phyloP scores from a whole-genome alignment of 331 rosid species.

The Quercus lobata region DNA sequence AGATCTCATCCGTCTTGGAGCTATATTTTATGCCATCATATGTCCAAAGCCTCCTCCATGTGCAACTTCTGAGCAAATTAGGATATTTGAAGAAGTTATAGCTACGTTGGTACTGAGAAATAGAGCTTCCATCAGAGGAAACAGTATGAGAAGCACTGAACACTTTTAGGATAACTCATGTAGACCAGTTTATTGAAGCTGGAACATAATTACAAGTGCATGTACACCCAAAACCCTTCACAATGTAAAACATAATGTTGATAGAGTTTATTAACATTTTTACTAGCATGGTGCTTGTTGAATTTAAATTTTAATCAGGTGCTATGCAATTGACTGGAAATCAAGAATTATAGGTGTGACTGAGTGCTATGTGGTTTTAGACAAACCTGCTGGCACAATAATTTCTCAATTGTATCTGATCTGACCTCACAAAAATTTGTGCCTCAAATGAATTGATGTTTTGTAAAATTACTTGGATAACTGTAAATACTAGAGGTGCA shows the following conservation, averaged over 20 bases:
- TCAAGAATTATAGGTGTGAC: conserved; percentile 75
- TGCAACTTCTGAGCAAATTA: conserved; percentile 76
- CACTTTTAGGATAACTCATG: conserved; percentile 65
- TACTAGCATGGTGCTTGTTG: conserved; percentile 22
- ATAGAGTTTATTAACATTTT: conserved; percentile 4
- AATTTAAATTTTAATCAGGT: conserved; percentile 43
- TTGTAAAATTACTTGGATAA: background rate
- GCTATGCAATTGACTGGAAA: conserved; percentile 89
- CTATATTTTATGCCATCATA: conserved; percentile 82
- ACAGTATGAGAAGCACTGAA: conserved; percentile 84
- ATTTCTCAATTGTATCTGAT: background rate
- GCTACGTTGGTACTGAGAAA: conserved; percentile 57
- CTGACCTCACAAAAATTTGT: conserved; percentile 6
- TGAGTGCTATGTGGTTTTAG: conserved; percentile 79
- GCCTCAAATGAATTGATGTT: background rate
- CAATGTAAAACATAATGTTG: conserved; percentile 43
- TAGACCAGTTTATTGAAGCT: conserved; percentile 63
- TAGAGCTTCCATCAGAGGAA: conserved; percentile 81
- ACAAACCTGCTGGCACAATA: conserved; percentile 92
- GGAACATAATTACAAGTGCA: conserved; percentile 83
- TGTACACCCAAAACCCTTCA: conserved; percentile 81
- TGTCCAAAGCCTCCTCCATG: conserved; percentile 83
- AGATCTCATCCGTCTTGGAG: conserved; percentile 82
- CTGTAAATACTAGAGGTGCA: background rate
- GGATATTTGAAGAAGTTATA: conserved; percentile 59